These are phyloP conservation scores for Malus fusca DNA, from an alignment of 306 rosid species.

Conservation along the genomic window DNA sequence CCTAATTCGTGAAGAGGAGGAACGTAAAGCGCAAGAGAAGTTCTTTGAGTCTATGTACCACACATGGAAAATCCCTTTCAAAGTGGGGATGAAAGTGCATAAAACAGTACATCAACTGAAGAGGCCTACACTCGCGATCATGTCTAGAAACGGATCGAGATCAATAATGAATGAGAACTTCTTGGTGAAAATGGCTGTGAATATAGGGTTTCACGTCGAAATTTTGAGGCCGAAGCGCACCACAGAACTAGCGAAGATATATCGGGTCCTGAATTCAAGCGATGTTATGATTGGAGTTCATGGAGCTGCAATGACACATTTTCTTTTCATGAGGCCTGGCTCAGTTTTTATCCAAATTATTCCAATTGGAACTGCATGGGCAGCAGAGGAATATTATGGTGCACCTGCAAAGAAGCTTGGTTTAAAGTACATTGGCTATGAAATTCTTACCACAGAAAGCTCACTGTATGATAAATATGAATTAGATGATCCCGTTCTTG, in stretches of 20 bases:
- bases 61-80: constrained; percentile 9
- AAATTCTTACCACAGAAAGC: constrained; percentile 5
- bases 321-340: constrained; percentile 7
- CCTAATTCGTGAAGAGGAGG: constrained; percentile 33
- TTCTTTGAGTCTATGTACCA: neutral
- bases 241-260: neutral
- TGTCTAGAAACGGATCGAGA: constrained; percentile 70
- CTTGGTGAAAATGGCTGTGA: neutral
- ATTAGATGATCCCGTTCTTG: neutral
- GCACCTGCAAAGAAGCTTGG: constrained; percentile 8
- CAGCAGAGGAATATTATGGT: neutral
- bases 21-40: constrained; percentile 23
- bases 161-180: constrained; percentile 51
- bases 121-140: constrained; percentile 47
- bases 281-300: constrained; percentile 14
- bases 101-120: neutral
- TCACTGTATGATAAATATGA: neutral
- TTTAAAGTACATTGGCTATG: constrained; percentile 6
- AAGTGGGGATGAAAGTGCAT: constrained; percentile 1
- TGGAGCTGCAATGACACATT: constrained; percentile 20
- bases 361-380: constrained; percentile 4
- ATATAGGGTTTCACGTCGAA: constrained; percentile 4
- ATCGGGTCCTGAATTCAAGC: neutral
- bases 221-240: constrained; percentile 1
- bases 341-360: constrained; percentile 6